phyloP scores from a whole-genome alignment of 306 rosid species.

The Citrullus amarus region DNA sequence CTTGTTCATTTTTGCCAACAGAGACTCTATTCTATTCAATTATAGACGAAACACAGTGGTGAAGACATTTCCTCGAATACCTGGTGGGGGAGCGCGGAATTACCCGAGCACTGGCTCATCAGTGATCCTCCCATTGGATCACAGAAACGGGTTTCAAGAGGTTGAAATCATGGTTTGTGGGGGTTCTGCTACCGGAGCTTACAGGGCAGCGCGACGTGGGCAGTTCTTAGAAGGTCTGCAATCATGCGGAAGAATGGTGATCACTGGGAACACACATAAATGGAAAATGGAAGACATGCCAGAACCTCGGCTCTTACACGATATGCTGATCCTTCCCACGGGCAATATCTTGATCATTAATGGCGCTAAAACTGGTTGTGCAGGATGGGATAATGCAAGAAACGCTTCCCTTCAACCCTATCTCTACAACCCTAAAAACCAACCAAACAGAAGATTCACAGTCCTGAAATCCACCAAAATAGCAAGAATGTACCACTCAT shows the following conservation, averaged over 20 bases:
- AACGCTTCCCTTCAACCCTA: conserved; percentile 55
- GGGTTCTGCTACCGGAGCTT: conserved; percentile 58
- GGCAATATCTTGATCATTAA: conserved; percentile 59
- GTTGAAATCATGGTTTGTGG: conserved; percentile 80
- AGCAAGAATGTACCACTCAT: conserved; percentile 70
- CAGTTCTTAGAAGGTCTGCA: conserved; percentile 39
- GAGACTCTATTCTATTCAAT: conserved; percentile 56
- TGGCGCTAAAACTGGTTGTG: conserved; percentile 53
- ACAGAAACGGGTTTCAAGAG: conserved; percentile 27
- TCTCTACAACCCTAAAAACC: conserved; percentile 35
- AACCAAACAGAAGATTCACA: conserved; percentile 40
- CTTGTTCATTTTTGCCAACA: conserved; percentile 63
- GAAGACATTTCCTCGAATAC: conserved; percentile 60
- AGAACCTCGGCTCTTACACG: conserved; percentile 46
- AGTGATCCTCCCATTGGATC: conserved; percentile 58
- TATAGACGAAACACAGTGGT: conserved; percentile 31
- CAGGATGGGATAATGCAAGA: conserved; percentile 58
- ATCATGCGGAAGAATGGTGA: conserved; percentile 81
- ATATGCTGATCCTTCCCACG: conserved; percentile 68
- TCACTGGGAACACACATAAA: conserved; percentile 35
- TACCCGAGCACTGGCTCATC: conserved; percentile 82
- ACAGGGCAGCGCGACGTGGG: conserved; percentile 23
- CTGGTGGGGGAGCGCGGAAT: conserved; percentile 54
- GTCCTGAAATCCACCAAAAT: conserved; percentile 38
- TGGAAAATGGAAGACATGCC: conserved; percentile 91